Base-by-base conservation (phyloP, 176 grass and related monocot species). In the Themeda triandra region DNA sequence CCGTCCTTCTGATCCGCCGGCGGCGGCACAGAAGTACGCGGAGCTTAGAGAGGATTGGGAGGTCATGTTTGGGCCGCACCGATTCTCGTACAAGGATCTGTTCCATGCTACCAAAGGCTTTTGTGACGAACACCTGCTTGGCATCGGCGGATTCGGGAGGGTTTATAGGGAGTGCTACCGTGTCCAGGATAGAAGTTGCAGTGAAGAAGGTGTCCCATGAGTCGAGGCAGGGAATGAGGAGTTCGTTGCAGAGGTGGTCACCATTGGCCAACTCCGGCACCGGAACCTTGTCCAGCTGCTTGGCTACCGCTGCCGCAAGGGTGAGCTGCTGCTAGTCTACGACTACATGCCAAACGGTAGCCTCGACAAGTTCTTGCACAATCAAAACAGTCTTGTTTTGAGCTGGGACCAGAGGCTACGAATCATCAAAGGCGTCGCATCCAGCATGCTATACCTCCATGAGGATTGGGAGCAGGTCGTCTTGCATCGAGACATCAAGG, bases 181-280 rank as follows among this genome's bases (percentile, higher is more conserved):
- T 10, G 13, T 88, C 89, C 4, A 40, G 45, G 5, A 1, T 13
- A 13, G 85, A 77, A 25, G 60, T 91, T 6, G 85, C 89, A 0
- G 90, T 88, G 78, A 88, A 92, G 83, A 92, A 82, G 54, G 77
- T 92, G 36, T 88, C 90, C 0, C 90, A 92, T 1, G 86, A 79
- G 42, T 92, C 90, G 29, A 78, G 79, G n/a, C 86, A 86, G 21
- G 90, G 90, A 0, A 86, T 92, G 67, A 85, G 30, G 86, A 92
- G 60, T 88, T 92, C 24, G 19, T 92, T 0, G 79, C 86, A 0
- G 86, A 92, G 59, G 75, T 88, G 24, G 78, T 86, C 3, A 92
- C 73, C 37, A 82, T 92, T 1, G 86, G 90, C 6, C 66, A 24
- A 4, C 65, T 91, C 10, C 70, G 85, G 4, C 89, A 91, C 9